Conservation (phyloP, 139 green algal species). For the Yamagishiella unicocca region DNA sequence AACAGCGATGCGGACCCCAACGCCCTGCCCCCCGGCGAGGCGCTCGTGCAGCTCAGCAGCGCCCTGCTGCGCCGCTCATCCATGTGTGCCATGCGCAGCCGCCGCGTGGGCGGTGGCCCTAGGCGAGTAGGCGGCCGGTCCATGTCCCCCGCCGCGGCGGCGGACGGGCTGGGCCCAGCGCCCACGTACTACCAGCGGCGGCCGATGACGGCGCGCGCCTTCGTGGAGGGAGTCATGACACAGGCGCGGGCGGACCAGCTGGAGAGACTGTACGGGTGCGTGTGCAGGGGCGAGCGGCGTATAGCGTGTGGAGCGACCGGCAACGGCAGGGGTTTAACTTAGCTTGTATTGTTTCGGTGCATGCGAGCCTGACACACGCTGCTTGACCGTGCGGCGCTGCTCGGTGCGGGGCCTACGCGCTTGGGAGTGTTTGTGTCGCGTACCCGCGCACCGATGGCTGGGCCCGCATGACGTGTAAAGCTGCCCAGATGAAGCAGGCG, state of each 20-base stretch:
- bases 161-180: neutral
- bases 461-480: too few relatives aligned
- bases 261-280: constrained; percentile 14
- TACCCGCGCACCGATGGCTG: too few relatives aligned
- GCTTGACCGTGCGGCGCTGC: too few relatives aligned
- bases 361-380: too few relatives aligned
- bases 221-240: constrained; percentile 40
- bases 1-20: neutral
- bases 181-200: constrained; percentile 23
- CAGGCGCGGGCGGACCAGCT: constrained; percentile 37
- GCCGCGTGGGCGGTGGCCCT: neutral
- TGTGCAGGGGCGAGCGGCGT: neutral
- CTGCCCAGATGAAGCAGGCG: too few relatives aligned
- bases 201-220: constrained; percentile 39
- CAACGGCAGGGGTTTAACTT: too few relatives aligned
- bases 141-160: neutral
- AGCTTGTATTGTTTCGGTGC: too few relatives aligned
- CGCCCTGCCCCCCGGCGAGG: constrained; percentile 9
- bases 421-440: too few relatives aligned
- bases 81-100: neutral
- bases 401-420: too few relatives aligned
- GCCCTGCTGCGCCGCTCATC: neutral
- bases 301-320: neutral
- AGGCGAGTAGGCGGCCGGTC: neutral
- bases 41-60: constrained; percentile 12